Conservation (phyloP, 192 early-diverging fungal genomes). For the Funneliformis geosporum region DNA sequence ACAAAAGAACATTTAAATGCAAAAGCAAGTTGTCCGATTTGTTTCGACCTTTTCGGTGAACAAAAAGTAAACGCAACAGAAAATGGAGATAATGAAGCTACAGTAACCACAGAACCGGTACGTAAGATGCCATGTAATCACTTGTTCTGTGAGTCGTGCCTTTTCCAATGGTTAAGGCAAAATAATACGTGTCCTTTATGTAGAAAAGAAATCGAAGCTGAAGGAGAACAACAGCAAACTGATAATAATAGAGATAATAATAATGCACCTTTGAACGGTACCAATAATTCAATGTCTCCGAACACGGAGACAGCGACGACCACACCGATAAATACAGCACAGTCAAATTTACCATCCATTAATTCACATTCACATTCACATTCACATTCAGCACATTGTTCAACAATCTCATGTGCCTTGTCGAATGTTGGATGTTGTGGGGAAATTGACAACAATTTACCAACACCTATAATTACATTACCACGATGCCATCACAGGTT, state of each 20-base stretch:
- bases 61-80: neutral
- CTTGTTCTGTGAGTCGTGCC: conserved; percentile 29
- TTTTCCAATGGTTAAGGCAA: conserved; percentile 31
- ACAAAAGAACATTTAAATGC: conserved; percentile 16
- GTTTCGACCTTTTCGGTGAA: conserved; percentile 1
- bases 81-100: neutral
- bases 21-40: conserved; percentile 28
- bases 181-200: conserved; percentile 33
- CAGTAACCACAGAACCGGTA: neutral
- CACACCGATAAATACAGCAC: neutral
- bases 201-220: conserved; percentile 18
- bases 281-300: neutral
- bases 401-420: neutral
- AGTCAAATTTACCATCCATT: neutral
- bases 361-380: neutral
- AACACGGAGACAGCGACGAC: too few species aligned
- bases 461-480: conserved; percentile 13
- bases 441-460: neutral
- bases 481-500: conserved; percentile 30
- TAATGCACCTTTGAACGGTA: neutral
- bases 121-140: conserved; percentile 27
- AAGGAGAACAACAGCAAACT: neutral
- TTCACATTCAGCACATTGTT: neutral
- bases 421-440: conserved; percentile 25
- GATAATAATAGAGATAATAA: neutral